These are phyloP conservation scores for Pisolithus microcarpus DNA, from an alignment of 768 basidiomycete genomes.

Conservation along the genomic window DNA sequence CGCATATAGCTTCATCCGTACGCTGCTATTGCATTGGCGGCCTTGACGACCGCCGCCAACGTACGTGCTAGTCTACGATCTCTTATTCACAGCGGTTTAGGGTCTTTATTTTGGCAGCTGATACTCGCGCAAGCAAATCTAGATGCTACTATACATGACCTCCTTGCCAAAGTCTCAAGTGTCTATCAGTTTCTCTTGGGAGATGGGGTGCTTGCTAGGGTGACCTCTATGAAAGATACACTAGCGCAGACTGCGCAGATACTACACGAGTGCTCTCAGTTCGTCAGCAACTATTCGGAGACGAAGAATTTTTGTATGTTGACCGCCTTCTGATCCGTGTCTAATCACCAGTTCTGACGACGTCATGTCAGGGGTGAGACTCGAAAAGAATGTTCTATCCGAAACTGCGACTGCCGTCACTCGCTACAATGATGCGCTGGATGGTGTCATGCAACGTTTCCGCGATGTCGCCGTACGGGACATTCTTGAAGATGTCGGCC, in stretches of 20 bases:
- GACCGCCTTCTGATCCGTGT: background rate
- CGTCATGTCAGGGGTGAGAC: background rate
- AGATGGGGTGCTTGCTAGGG: background rate
- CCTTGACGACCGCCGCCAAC: background rate
- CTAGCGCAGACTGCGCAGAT: conserved; percentile 1
- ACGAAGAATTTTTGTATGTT: conserved; percentile 1
- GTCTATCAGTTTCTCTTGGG: conserved; percentile 3
- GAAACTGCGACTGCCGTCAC: background rate
- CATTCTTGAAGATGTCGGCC: background rate
- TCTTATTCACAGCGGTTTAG: background rate
- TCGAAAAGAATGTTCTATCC: background rate
- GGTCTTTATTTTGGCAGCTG: background rate
- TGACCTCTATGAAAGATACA: background rate
- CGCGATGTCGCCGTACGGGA: background rate
- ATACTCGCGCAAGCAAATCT: conserved; percentile 1
- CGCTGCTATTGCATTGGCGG: background rate
- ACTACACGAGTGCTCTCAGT: conserved; percentile 5
- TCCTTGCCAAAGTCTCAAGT: conserved; percentile 1
- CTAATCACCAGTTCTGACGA: background rate
- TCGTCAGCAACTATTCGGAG: conserved; percentile 4
- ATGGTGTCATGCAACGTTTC: conserved; percentile 2
- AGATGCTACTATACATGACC: background rate
- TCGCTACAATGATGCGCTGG: background rate
- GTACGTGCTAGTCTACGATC: background rate
- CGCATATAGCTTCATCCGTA: conserved; percentile 4